A percentile compares a stretch with the other conserved stretches of the same genome.
These are phyloP conservation scores for Blyttiomyces sp. DNA, from an alignment of 371 early-diverging fungal species.

Conservation along the genomic window DNA sequence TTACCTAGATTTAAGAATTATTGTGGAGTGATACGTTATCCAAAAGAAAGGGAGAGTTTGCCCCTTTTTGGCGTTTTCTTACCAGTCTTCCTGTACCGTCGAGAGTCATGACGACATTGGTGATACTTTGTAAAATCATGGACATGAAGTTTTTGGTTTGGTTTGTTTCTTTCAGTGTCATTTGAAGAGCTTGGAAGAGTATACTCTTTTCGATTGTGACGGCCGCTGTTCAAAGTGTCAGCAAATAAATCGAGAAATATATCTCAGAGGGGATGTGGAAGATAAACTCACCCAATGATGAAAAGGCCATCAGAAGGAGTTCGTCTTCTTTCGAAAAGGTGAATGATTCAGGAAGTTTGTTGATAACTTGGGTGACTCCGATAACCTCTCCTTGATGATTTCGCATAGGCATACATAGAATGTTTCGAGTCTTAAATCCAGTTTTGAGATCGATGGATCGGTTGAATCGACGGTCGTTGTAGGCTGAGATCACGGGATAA, in stretches of 20 bases:
- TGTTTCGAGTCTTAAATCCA: slow-evolving; percentile 50
- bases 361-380: slow-evolving; percentile 53
- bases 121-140: slow-evolving; percentile 17
- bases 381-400: slow-evolving; percentile 36
- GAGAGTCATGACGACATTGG: slow-evolving; percentile 28
- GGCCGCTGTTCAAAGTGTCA: slow-evolving; percentile 27
- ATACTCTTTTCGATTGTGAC: slow-evolving; percentile 46
- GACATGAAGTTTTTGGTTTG: slow-evolving; percentile 14
- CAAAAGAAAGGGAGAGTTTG: neutral
- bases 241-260: neutral
- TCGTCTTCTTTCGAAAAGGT: slow-evolving; percentile 44
- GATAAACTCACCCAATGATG: slow-evolving; percentile 33
- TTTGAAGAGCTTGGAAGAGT: slow-evolving; percentile 38
- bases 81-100: slow-evolving; percentile 33
- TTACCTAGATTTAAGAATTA: slow-evolving; percentile 13
- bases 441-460: slow-evolving; percentile 44
- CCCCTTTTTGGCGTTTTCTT: neutral
- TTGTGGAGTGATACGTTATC: neutral
- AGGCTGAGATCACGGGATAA: slow-evolving; percentile 29
- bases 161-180: slow-evolving; percentile 19
- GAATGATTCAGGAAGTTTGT: slow-evolving; percentile 40
- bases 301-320: slow-evolving; percentile 36
- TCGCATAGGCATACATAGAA: slow-evolving; percentile 52
- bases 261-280: neutral
- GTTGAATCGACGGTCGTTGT: slow-evolving; percentile 50